Conservation (phyloP, 768 basidiomycete genomes). For the Rhodotorula sphaerocarpa region DNA sequence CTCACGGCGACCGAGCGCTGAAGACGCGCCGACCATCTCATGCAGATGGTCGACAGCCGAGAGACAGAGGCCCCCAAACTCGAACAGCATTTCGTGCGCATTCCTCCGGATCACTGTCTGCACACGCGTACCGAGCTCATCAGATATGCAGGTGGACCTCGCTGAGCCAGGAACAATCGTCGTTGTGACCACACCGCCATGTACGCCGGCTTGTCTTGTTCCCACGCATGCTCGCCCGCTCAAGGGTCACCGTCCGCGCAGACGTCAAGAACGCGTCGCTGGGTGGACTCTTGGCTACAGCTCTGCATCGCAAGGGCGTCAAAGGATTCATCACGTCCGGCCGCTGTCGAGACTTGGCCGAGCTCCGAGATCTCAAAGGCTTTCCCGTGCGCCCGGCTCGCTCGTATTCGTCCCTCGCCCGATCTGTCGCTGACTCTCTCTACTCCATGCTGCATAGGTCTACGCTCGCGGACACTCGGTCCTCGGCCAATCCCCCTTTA, state of each 20-base stretch:
- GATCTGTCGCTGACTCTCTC: neutral
- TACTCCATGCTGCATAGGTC: slow-evolving; percentile 47
- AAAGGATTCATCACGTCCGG: slow-evolving; percentile 61
- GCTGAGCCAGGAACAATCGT: slow-evolving; percentile 59
- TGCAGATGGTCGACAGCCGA: slow-evolving; percentile 56
- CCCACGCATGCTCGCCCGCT: too few relatives aligned
- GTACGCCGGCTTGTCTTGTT: slow-evolving; percentile 50
- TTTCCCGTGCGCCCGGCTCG: slow-evolving; percentile 55
- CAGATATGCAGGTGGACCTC: slow-evolving; percentile 50
- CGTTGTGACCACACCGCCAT: slow-evolving; percentile 63
- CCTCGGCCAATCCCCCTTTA: slow-evolving; percentile 75
- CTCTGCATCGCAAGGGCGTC: slow-evolving; percentile 62
- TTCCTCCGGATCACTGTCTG: neutral
- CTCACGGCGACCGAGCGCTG: neutral
- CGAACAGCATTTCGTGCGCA: slow-evolving; percentile 60
- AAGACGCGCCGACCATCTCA: too few relatives aligned
- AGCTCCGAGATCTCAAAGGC: slow-evolving; percentile 58
- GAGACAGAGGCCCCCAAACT: slow-evolving; percentile 59
- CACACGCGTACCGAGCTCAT: neutral
- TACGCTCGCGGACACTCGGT: slow-evolving; percentile 76
- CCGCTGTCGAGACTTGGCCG: slow-evolving; percentile 71
- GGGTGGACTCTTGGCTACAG: slow-evolving; percentile 44
- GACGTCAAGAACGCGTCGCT: slow-evolving; percentile 22
- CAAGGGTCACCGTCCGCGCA: too few relatives aligned
- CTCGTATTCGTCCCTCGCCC: too few relatives aligned